Conservation (phyloP, 805 yeast genomes). For the Saturnispora dispora region DNA sequence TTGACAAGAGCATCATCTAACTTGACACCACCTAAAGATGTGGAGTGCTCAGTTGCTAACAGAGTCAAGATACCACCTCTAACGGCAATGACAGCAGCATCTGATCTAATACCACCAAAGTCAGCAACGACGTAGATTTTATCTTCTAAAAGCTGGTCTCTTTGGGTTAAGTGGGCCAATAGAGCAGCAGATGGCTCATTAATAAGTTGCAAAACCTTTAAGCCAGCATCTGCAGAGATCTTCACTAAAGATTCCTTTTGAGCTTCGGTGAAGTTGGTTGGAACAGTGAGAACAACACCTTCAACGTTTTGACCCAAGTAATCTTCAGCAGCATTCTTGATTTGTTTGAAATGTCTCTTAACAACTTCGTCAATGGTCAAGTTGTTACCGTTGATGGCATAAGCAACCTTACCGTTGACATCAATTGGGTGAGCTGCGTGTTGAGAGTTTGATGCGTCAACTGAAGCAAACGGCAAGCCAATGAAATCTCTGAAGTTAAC, state of each 20-base stretch:
- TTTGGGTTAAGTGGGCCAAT: conserved; percentile 60
- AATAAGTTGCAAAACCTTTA: conserved; percentile 77
- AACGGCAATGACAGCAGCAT: conserved; percentile 86
- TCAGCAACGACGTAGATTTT: conserved; percentile 87
- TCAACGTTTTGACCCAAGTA: conserved; percentile 75
- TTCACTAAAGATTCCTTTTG: conserved; percentile 58
- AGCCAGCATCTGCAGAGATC: conserved; percentile 61
- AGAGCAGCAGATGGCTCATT: conserved; percentile 91
- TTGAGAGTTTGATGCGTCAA: conserved; percentile 56
- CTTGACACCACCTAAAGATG: conserved; percentile 77
- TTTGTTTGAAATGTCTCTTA: conserved; percentile 72
- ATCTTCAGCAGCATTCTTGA: conserved; percentile 86
- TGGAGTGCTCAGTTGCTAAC: conserved; percentile 76
- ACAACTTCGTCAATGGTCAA: conserved; percentile 70
- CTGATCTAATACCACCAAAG: conserved; percentile 93
- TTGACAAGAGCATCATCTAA: conserved; percentile 75
- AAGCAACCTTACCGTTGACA: conserved; percentile 58
- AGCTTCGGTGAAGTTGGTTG: conserved; percentile 71
- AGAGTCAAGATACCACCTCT: conserved; percentile 92
- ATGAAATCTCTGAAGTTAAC: conserved; percentile 89
- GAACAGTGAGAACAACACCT: conserved; percentile 82
- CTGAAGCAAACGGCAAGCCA: conserved; percentile 63
- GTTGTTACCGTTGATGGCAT: conserved; percentile 47
- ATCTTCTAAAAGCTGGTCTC: conserved; percentile 47
- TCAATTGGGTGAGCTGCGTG: conserved; percentile 61